Base-by-base conservation (phyloP, 1,284 basidiomycete genomes). In the Microbotryum violaceum region DNA sequence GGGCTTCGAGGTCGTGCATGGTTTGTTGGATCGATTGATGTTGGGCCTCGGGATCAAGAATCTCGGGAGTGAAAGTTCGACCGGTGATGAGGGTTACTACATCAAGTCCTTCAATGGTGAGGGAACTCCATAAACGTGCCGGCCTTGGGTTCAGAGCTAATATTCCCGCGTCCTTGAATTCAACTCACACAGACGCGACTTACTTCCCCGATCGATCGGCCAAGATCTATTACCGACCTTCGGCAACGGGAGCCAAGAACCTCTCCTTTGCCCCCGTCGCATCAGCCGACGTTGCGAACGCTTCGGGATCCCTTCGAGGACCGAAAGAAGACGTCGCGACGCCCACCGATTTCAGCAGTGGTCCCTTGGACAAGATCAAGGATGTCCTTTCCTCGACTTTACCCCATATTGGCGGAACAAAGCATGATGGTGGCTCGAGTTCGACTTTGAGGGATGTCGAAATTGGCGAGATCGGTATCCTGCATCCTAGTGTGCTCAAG, bases 121-220 rank as follows among this genome's bases (percentile, higher is more conserved):
- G 84, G 78, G 29, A 29, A 21, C 18, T 54, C 54, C 50, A 27
- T 23, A 56, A 50, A 59, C 50, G 37, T 56, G 21, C 20, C 18
- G 1, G 33, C 51, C 10, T 25, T 18, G 6, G 3, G 6, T 21
- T 21, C 8, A 25, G 8, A 14, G 14, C 52, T 60, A 33, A 60
- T 27, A 25, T 27, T 23, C 42, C 29, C 8, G 20, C 44, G 18
- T 7, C 33, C 4, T 25, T 61, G 25, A 16, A 50, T 16, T 51
- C 16, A 14, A 42, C 44, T 57, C 53, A 31, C 57, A 14, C 69
- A 91, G 91, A 96, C 76, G 81, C 87, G 0, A 89, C 89, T 53
- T 98, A 87, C 80, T 93, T 98, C 81, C 89, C 91, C 48, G 93
- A 92, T 55, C 87, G 94, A 42, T 91, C 91, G 1, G 94, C 94